Conservation (phyloP, 768 basidiomycete species). For the Daedaleopsis nitida region DNA sequence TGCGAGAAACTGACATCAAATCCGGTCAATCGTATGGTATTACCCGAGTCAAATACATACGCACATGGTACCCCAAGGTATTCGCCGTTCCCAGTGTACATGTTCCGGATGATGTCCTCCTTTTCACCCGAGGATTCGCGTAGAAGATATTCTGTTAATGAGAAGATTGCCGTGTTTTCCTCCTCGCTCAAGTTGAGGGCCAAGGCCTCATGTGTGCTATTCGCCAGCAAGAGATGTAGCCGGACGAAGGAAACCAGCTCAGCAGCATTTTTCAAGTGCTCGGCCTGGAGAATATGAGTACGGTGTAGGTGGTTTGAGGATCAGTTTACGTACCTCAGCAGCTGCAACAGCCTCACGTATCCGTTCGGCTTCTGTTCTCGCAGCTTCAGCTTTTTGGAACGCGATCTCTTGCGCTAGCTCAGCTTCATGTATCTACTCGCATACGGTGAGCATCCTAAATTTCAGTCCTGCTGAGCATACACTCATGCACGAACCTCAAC, state of each 20-base stretch:
- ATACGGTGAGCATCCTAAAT: neutral
- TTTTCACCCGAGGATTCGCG: conserved; percentile 56
- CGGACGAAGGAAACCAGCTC: conserved; percentile 62
- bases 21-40: conserved; percentile 1
- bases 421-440: conserved; percentile 58
- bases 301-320: neutral
- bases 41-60: conserved; percentile 27
- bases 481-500: conserved; percentile 60
- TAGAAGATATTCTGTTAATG: conserved; percentile 55
- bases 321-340: conserved; percentile 48
- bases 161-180: conserved; percentile 58
- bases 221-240: conserved; percentile 51
- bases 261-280: conserved; percentile 44
- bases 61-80: conserved; percentile 66
- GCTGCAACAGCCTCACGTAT: conserved; percentile 56
- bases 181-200: conserved; percentile 45
- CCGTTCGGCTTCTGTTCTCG: conserved; percentile 56
- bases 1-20: conserved; percentile 51
- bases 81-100: conserved; percentile 61
- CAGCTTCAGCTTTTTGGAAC: conserved; percentile 55
- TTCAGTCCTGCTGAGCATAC: neutral
- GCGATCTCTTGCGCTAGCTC: conserved; percentile 60
- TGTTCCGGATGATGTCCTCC: conserved; percentile 50
- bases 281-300: conserved; percentile 38
- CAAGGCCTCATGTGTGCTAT: conserved; percentile 46